These are phyloP conservation scores for Kalanchoe fedtschenkoi DNA, from an alignment of 164 flowering plant species.

Conservation along the genomic window DNA sequence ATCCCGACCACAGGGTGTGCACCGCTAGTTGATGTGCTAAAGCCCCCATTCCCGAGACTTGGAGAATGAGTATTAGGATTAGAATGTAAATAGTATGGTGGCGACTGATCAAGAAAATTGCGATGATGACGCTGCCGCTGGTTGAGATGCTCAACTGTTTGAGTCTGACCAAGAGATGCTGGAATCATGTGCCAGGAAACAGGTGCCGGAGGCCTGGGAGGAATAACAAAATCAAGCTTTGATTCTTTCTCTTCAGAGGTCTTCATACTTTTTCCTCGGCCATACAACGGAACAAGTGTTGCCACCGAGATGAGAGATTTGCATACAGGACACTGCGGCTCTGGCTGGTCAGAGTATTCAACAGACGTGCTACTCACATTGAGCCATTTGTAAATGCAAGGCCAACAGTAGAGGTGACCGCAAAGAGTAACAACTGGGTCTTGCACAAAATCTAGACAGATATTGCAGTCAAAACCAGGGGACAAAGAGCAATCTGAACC, in stretches of 20 bases:
- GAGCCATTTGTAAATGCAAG: conserved; percentile 62
- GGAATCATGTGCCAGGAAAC: conserved; percentile 12
- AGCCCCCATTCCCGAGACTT: conserved; percentile 6
- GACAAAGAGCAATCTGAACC: conserved; percentile 13
- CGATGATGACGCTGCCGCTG: neutral
- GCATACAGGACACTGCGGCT: conserved; percentile 50
- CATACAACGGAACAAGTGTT: conserved; percentile 47
- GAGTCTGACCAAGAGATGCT: neutral
- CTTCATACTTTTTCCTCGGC: conserved; percentile 29
- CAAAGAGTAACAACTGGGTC: conserved; percentile 69
- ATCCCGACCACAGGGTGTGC: conserved; percentile 24
- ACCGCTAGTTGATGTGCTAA: conserved; percentile 10
- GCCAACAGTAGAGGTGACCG: conserved; percentile 69
- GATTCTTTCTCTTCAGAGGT: conserved; percentile 17
- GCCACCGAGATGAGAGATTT: conserved; percentile 32
- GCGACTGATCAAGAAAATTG: neutral
- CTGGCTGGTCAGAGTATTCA: conserved; percentile 14
- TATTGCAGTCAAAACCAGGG: conserved; percentile 48
- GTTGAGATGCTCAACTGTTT: neutral
- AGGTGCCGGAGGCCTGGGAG: conserved; percentile 32
- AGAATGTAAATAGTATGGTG: neutral
- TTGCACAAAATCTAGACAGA: conserved; percentile 45
- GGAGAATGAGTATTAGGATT: neutral
- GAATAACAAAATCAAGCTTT: conserved; percentile 20
- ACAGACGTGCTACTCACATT: conserved; percentile 14